These are phyloP conservation scores for Strobilomyces echinocephalus DNA, from an alignment of 768 basidiomycete genomes.

Conservation along the genomic window DNA sequence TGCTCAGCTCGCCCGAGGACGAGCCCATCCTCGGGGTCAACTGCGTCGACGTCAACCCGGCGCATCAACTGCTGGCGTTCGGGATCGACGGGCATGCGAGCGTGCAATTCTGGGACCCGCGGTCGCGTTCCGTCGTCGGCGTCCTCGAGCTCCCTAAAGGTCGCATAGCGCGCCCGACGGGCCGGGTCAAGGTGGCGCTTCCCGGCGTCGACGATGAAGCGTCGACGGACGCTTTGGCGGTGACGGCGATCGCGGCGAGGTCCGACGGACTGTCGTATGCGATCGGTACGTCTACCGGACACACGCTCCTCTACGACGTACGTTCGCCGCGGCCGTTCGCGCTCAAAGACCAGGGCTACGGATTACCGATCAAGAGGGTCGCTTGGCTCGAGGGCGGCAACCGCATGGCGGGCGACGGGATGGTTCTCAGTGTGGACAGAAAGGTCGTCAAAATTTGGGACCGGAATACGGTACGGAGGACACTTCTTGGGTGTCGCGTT, in stretches of 20 bases:
- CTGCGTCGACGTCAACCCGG: conserved; percentile 85
- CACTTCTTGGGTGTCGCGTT: background rate
- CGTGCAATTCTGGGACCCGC: conserved; percentile 95
- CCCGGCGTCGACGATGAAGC: conserved; percentile 33
- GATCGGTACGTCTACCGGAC: conserved; percentile 91
- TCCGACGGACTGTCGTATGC: conserved; percentile 91
- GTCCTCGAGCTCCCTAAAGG: conserved; percentile 55
- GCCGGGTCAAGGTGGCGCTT: conserved; percentile 26
- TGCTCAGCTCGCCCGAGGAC: conserved; percentile 46
- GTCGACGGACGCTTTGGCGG: conserved; percentile 36
- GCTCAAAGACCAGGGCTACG: conserved; percentile 95
- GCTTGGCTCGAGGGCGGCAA: conserved; percentile 87
- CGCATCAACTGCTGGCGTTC: conserved; percentile 85
- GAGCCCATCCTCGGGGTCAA: conserved; percentile 80
- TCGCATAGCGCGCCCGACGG: conserved; percentile 43
- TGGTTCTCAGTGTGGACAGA: conserved; percentile 89
- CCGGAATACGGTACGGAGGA: conserved; percentile 60
- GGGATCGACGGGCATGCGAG: conserved; percentile 84
- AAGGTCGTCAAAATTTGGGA: conserved; percentile 99
- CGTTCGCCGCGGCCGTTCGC: conserved; percentile 80
- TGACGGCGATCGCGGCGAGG: conserved; percentile 83
- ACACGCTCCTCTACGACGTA: conserved; percentile 92
- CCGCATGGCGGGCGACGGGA: conserved; percentile 78
- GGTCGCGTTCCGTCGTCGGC: conserved; percentile 74
- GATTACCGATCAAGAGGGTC: conserved; percentile 79